Percentiles rank a stretch among this genome's conserved stretches.
phyloP scores from a whole-genome alignment of 2,329 filamentous ascomycete genomes.

The Microsporum ferrugineum region DNA sequence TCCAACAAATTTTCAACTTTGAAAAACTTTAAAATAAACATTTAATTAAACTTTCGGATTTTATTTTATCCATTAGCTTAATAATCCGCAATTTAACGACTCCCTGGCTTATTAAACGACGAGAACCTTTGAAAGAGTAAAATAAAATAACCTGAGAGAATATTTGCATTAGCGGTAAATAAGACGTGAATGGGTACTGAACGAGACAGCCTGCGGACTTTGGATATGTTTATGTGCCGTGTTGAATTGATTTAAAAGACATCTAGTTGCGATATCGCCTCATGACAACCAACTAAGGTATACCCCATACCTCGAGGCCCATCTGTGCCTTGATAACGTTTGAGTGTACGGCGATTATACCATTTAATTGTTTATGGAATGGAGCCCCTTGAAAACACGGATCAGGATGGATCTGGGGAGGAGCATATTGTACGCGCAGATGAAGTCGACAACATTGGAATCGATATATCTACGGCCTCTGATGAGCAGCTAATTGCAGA shows the following conservation, averaged over 20 bases:
- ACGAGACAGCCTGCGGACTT: background rate
- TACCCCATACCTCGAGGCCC: background rate
- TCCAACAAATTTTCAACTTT: background rate
- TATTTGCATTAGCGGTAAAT: background rate
- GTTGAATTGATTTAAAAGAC: background rate
- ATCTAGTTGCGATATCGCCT: background rate
- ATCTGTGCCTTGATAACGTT: background rate
- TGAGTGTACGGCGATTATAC: background rate
- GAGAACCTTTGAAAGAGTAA: background rate
- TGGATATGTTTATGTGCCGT: background rate
- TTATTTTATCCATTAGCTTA: background rate
- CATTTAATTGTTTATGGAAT: background rate
- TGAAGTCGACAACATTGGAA: constrained; percentile 39
- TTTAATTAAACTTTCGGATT: background rate
- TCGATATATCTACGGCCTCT: constrained; percentile 36
- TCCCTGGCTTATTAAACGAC: background rate
- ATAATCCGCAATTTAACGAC: background rate
- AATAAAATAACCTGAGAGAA: background rate
- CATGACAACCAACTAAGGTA: background rate
- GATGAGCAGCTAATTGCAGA: constrained; percentile 35
- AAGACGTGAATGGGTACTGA: background rate
- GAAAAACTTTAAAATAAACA: background rate
- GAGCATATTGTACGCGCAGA: constrained; percentile 39
- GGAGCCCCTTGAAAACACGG: background rate
- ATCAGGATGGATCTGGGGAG: constrained; percentile 15